Conservation (phyloP, 129 eudicot genomes). For the Flaveria brownii region DNA sequence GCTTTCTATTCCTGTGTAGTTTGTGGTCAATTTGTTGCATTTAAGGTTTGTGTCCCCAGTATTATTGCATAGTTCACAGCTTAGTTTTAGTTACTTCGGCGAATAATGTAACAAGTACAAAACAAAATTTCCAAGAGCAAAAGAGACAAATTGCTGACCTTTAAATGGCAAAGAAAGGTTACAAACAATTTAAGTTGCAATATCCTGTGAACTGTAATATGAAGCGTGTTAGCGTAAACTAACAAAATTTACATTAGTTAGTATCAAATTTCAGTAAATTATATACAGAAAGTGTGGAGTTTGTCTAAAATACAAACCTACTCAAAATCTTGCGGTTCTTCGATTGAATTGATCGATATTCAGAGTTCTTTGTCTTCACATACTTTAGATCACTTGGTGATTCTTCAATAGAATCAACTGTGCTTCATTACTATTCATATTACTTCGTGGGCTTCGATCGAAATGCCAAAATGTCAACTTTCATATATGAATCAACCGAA, state of each 20-base stretch:
- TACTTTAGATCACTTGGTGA: background rate
- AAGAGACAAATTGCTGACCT: background rate
- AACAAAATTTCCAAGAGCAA: background rate
- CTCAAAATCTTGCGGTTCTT: background rate
- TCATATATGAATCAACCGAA: background rate
- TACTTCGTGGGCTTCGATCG: background rate
- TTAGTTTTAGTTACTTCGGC: too few species aligned
- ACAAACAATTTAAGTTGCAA: background rate
- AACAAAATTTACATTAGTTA: background rate
- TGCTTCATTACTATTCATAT: background rate
- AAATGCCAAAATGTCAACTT: background rate
- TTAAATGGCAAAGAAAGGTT: background rate
- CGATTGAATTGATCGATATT: background rate
- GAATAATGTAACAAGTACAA: background rate
- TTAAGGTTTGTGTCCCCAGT: too few species aligned
- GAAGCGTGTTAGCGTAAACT: background rate
- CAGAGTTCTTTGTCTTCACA: background rate
- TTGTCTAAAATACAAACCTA: conserved; percentile 6
- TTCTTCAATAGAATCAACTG: background rate
- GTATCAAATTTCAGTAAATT: background rate
- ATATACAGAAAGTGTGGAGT: background rate
- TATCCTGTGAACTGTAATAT: background rate
- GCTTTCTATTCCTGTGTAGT: too few species aligned
- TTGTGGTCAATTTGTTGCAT: background rate
- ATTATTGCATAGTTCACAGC: too few species aligned